Conservation (phyloP, 2,329 filamentous ascomycete species). For the Pezicula neosporulosa region DNA sequence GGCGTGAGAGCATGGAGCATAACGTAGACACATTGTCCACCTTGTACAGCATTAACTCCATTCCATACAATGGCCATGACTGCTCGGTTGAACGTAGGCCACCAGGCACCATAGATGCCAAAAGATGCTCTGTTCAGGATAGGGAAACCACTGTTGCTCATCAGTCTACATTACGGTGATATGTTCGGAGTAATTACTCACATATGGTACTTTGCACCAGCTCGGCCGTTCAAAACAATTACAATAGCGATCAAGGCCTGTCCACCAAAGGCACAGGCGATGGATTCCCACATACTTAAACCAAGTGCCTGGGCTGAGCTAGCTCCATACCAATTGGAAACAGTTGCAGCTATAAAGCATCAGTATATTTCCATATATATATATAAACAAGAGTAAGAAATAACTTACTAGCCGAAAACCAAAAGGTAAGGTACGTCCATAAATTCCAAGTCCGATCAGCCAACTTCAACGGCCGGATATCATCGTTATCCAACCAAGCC, state of each 20-base stretch:
- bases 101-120: slow-evolving; percentile 40
- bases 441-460: slow-evolving; percentile 38
- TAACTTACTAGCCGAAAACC: slow-evolving; percentile 34
- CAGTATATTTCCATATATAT: not conserved
- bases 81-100: slow-evolving; percentile 40
- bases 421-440: slow-evolving; percentile 38
- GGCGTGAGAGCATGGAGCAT: slow-evolving; percentile 41
- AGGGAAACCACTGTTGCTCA: slow-evolving; percentile 29
- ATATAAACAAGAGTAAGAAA: not conserved
- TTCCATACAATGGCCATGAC: slow-evolving; percentile 44
- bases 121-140: slow-evolving; percentile 39
- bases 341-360: slow-evolving; percentile 26
- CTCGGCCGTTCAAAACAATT: slow-evolving; percentile 39
- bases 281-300: slow-evolving; percentile 45
- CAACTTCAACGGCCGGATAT: slow-evolving; percentile 35
- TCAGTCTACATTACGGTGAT: no score
- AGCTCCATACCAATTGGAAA: slow-evolving; percentile 35
- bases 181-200: no score
- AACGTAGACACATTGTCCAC: slow-evolving; percentile 33
- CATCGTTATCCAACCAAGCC: slow-evolving; percentile 36
- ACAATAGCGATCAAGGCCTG: slow-evolving; percentile 36
- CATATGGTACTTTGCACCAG: slow-evolving; percentile 41
- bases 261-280: slow-evolving; percentile 38
- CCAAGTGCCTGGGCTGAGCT: slow-evolving; percentile 38
- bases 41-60: slow-evolving; percentile 33